These are phyloP conservation scores for Halophytophthora polymorphica DNA, from an alignment of 352 stramenopile species.

Conservation along the genomic window DNA sequence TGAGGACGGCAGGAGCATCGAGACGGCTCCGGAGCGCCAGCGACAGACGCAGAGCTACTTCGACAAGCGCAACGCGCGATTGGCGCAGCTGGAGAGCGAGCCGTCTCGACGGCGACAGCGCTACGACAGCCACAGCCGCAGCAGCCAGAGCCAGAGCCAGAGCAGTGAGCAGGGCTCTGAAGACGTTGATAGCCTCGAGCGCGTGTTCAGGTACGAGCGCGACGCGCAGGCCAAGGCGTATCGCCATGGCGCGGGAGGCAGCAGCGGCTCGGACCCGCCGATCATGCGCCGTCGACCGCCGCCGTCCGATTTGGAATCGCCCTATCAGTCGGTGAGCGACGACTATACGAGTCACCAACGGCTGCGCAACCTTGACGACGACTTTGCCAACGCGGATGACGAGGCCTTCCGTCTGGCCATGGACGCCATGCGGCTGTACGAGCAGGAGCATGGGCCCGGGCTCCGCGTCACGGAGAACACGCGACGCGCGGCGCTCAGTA, in stretches of 20 bases:
- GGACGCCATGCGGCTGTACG: constrained; percentile 74
- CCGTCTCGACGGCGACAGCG: background rate
- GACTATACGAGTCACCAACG: constrained; percentile 13
- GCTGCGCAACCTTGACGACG: constrained; percentile 17
- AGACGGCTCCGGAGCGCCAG: constrained; percentile 10
- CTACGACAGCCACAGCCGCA: background rate
- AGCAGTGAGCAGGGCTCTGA: no score
- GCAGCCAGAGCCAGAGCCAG: no score
- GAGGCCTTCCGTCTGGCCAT: constrained; percentile 68
- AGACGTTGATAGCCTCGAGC: constrained; percentile 3
- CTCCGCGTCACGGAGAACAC: constrained; percentile 56
- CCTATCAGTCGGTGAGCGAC: constrained; percentile 21
- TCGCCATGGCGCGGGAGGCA: constrained; percentile 7
- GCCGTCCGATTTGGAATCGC: constrained; percentile 15
- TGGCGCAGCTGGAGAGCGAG: constrained; percentile 16
- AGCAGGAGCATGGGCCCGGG: constrained; percentile 49
- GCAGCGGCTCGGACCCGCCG: constrained; percentile 12
- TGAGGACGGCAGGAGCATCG: constrained; percentile 6
- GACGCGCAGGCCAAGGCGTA: constrained; percentile 3
- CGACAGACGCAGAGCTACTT: constrained; percentile 29
- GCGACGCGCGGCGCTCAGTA: constrained; percentile 49
- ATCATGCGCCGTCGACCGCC: constrained; percentile 1
- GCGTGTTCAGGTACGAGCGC: constrained; percentile 12
- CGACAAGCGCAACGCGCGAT: constrained; percentile 23
- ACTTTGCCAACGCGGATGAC: constrained; percentile 20